Evolutionary conservation across 2,329 filamentous ascomycete species (phyloP).

Genomic region (Aschersonia sp.): DNA sequence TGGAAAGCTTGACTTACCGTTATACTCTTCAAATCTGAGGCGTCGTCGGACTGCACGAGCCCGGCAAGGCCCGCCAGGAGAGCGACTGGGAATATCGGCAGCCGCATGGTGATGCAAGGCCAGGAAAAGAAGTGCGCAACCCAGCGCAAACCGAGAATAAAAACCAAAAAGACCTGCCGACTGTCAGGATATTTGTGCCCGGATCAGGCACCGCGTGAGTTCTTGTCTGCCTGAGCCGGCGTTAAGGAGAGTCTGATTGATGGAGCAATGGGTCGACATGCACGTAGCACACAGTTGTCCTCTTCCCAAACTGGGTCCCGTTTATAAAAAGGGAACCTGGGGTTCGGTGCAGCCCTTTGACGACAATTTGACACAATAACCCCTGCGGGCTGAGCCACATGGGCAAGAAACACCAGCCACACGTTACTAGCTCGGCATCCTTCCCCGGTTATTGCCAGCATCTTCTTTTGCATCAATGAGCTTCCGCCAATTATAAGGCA

Average conservation of each 20-base stretch:
- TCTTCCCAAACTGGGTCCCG: constrained; percentile 6
- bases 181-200: no score
- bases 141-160: no score
- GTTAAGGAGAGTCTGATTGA: background rate
- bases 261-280: background rate
- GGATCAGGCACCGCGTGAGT: background rate
- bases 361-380: background rate
- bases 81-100: constrained; percentile 30
- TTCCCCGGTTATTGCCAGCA: background rate
- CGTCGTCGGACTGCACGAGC: constrained; percentile 32
- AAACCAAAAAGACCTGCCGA: background rate
- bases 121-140: no score
- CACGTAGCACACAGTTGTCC: constrained; percentile 7
- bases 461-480: constrained; percentile 7
- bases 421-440: background rate
- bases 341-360: background rate
- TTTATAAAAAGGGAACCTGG: constrained; percentile 8
- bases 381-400: constrained; percentile 2
- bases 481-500: background rate
- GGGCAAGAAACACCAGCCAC: background rate
- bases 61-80: constrained; percentile 35
- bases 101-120: constrained; percentile 22
- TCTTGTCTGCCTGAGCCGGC: background rate
- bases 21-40: constrained; percentile 37
- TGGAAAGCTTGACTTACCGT: constrained; percentile 20